These are phyloP conservation scores for Ophiosphaerella herpotricha DNA, from an alignment of 2,329 filamentous ascomycete genomes.

Conservation along the genomic window DNA sequence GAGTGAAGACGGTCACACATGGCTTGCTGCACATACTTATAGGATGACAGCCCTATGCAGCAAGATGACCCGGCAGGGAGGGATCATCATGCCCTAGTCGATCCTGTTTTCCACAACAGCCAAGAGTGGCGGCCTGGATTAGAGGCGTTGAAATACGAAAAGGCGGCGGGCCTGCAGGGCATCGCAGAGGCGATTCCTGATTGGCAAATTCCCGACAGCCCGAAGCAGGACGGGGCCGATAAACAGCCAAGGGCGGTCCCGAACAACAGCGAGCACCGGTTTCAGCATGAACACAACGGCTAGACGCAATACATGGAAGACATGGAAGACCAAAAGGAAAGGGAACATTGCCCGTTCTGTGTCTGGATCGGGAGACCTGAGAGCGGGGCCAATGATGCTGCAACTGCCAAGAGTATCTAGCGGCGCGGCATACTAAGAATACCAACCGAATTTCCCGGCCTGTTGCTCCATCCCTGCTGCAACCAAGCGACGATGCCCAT, in stretches of 20 bases:
- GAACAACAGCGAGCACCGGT: neutral
- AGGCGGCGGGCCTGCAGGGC: neutral
- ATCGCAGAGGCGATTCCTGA: neutral
- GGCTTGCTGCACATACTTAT: slow-evolving; percentile 10
- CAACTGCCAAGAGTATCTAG: slow-evolving; percentile 9
- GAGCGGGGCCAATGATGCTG: neutral
- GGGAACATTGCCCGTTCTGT: neutral
- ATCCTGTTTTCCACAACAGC: slow-evolving; percentile 5
- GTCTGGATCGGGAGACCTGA: neutral
- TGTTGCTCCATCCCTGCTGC: no score
- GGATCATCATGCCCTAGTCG: slow-evolving; percentile 2
- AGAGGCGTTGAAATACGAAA: slow-evolving; percentile 5
- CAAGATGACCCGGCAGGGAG: neutral
- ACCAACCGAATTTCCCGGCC: neutral
- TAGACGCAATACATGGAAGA: neutral
- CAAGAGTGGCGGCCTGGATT: slow-evolving; percentile 8
- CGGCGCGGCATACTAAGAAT: slow-evolving; percentile 13
- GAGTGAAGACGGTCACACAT: slow-evolving; percentile 1
- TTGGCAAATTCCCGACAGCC: no score
- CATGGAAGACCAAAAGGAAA: neutral
- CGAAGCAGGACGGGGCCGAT: no score
- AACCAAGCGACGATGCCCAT: no score
- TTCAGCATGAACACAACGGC: neutral
- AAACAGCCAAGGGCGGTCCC: neutral
- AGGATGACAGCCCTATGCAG: slow-evolving; percentile 6